A percentile compares a stretch with the other conserved stretches of the same genome.
Conservation (phyloP, 1,284 basidiomycete genomes). For the Leucoagaricus sp. region DNA sequence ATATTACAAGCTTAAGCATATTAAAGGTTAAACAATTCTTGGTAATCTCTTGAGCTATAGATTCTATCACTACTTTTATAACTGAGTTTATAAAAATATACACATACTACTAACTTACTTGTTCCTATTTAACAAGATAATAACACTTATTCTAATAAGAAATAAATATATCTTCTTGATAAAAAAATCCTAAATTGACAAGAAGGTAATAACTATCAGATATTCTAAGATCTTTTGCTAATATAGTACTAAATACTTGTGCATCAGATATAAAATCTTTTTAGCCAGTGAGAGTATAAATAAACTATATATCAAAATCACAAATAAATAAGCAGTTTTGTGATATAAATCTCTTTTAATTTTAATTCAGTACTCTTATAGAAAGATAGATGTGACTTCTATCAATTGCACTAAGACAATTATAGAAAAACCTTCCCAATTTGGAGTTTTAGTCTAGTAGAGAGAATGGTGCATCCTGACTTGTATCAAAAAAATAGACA, state of each 20-base stretch:
- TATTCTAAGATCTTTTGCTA: slow-evolving; percentile 19
- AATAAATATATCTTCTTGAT: slow-evolving; percentile 17
- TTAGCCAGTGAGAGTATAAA: slow-evolving; percentile 32
- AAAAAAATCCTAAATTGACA: slow-evolving; percentile 22
- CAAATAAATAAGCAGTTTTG: slow-evolving; percentile 32
- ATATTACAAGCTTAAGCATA: slow-evolving; percentile 36
- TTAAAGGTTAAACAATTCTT: slow-evolving; percentile 41
- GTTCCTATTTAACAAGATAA: slow-evolving; percentile 22
- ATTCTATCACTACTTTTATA: neutral
- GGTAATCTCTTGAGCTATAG: slow-evolving; percentile 19
- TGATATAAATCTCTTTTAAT: slow-evolving; percentile 28
- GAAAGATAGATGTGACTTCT: slow-evolving; percentile 24
- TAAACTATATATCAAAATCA: slow-evolving; percentile 27
- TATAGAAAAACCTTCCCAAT: slow-evolving; percentile 24
- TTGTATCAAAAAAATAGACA: neutral
- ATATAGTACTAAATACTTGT: slow-evolving; percentile 23
- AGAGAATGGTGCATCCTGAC: neutral
- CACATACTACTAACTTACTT: slow-evolving; percentile 16
- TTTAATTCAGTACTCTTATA: slow-evolving; percentile 17
- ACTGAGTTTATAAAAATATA: neutral
- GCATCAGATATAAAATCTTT: slow-evolving; percentile 34
- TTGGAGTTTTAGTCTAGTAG: slow-evolving; percentile 17
- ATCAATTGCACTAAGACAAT: slow-evolving; percentile 26
- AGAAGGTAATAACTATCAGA: slow-evolving; percentile 19
- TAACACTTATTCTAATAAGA: slow-evolving; percentile 22